These are phyloP conservation scores for Letharia columbiana DNA, from an alignment of 495 filamentous ascomycete species.

Conservation along the genomic window DNA sequence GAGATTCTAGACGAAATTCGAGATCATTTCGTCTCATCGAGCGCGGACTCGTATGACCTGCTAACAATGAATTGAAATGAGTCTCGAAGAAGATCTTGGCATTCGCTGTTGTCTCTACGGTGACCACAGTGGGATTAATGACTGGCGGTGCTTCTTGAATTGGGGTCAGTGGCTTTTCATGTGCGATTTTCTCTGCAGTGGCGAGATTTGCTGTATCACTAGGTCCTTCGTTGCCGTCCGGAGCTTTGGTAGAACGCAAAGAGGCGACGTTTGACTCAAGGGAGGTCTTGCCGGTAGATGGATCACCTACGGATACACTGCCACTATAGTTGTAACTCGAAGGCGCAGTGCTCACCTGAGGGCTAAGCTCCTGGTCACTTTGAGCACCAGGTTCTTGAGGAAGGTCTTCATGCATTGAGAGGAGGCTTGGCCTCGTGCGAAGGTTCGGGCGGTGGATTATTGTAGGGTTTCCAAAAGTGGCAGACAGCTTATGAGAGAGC, in stretches of 20 bases:
- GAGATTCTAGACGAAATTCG: constrained; percentile 49
- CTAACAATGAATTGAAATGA: constrained; percentile 60
- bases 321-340: constrained; percentile 34
- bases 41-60: constrained; percentile 46
- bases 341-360: constrained; percentile 35
- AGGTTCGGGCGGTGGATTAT: constrained; percentile 45
- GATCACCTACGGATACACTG: constrained; percentile 28
- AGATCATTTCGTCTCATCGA: constrained; percentile 58
- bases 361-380: constrained; percentile 28
- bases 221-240: constrained; percentile 3
- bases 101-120: constrained; percentile 66
- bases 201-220: not conserved
- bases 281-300: constrained; percentile 37
- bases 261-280: constrained; percentile 26
- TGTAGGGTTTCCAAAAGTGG: constrained; percentile 44
- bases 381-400: constrained; percentile 7
- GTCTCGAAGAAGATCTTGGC: constrained; percentile 85
- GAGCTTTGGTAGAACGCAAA: constrained; percentile 12
- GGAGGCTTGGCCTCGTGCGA: constrained; percentile 37
- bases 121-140: constrained; percentile 54
- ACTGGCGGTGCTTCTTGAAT: constrained; percentile 24
- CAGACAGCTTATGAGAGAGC: constrained; percentile 43
- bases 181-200: not conserved
- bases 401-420: constrained; percentile 25
- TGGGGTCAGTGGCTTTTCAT: constrained; percentile 18